phyloP scores from a whole-genome alignment of 148 eudicot species.

The Vaccinium myrtillus region DNA sequence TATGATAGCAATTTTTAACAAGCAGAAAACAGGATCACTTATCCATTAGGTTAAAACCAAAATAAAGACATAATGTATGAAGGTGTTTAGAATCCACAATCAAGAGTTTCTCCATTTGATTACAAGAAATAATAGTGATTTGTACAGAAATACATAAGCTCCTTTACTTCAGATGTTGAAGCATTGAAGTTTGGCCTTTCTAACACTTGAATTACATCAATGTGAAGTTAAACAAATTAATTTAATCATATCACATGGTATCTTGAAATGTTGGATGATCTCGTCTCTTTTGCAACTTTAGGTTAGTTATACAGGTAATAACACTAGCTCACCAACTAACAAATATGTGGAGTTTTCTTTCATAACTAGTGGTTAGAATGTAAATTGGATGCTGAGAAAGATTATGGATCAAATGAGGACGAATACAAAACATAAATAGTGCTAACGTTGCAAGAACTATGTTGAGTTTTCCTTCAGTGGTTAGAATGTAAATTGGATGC shows the following conservation, averaged over 20 bases:
- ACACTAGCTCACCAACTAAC: conserved; percentile 8
- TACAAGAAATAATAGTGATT: too few relatives aligned
- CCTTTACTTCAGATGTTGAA: background rate
- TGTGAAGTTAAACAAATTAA: background rate
- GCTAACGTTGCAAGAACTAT: background rate
- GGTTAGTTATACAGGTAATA: background rate
- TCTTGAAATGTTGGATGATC: background rate
- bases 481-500: background rate
- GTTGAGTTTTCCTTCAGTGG: background rate
- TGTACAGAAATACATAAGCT: background rate
- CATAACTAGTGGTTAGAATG: background rate
- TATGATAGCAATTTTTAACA: background rate
- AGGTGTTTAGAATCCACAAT: too few relatives aligned
- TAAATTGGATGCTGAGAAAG: background rate
- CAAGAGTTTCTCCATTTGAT: too few relatives aligned
- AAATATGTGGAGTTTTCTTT: background rate
- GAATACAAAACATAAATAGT: background rate
- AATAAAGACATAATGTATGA: background rate
- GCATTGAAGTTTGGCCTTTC: background rate
- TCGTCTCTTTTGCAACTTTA: background rate
- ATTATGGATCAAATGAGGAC: background rate
- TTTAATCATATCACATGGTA: background rate
- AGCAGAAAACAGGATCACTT: background rate
- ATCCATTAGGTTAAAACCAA: background rate
- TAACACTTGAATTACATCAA: background rate